Evolutionary conservation across 805 yeast species (phyloP).

Genomic region (Candida anglica): DNA sequence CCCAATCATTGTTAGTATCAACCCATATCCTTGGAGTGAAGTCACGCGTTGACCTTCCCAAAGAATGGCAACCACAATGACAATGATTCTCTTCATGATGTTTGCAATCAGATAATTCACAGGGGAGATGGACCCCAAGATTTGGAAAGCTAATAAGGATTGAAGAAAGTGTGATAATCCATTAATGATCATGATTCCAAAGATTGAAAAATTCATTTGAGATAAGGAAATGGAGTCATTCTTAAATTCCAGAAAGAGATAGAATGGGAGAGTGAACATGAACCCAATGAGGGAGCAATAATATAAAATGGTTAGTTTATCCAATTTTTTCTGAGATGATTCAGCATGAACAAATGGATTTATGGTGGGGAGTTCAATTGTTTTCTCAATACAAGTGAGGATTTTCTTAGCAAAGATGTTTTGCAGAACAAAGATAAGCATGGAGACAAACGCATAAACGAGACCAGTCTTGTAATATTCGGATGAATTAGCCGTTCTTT

Average conservation of each 20-base stretch:
- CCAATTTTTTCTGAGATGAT: slow-evolving; percentile 39
- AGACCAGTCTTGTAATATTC: slow-evolving; percentile 34
- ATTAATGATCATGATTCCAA: slow-evolving; percentile 48
- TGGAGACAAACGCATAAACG: slow-evolving; percentile 48
- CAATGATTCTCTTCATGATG: slow-evolving; percentile 68
- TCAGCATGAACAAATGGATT: slow-evolving; percentile 3
- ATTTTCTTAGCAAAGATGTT: slow-evolving; percentile 77
- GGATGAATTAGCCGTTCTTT: slow-evolving; percentile 24
- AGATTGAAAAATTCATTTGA: slow-evolving; percentile 26
- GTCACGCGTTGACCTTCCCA: slow-evolving; percentile 48
- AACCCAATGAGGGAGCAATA: slow-evolving; percentile 74
- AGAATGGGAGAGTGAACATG: slow-evolving; percentile 61
- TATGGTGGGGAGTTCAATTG: slow-evolving; percentile 7
- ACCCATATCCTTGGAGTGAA: slow-evolving; percentile 30
- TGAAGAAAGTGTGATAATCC: slow-evolving; percentile 70
- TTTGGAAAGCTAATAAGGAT: slow-evolving; percentile 70
- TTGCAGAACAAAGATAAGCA: slow-evolving; percentile 71
- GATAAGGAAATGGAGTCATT: slow-evolving; percentile 21
- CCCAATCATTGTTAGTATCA: slow-evolving; percentile 34
- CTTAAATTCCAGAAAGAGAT: slow-evolving; percentile 50
- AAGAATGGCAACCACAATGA: slow-evolving; percentile 60
- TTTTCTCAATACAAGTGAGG: slow-evolving; percentile 43
- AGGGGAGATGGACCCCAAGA: slow-evolving; percentile 68
- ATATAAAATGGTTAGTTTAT: slow-evolving; percentile 66
- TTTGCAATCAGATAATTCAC: slow-evolving; percentile 78